Evolutionary conservation across 2,329 filamentous ascomycete species (phyloP), one percentile per base, ranked within the genome.

Genomic region (Knoxdaviesia proteae): DNA sequence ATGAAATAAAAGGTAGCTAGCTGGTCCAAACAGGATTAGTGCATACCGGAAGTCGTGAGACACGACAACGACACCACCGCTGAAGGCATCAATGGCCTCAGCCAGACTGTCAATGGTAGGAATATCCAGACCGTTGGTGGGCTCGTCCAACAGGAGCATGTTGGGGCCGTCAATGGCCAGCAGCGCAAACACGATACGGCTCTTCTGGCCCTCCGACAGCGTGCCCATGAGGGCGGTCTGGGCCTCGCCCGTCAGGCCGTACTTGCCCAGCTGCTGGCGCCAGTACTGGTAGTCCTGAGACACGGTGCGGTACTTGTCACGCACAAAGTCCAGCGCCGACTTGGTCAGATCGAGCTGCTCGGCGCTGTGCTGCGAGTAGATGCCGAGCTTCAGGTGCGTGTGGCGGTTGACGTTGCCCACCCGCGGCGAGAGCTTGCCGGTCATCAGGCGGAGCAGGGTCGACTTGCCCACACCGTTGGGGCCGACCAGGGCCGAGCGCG

Each of bases 381-480:
- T 71, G 58, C 90, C 90, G 47, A 98, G 77, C 74, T 96, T 98
- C 69, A 98, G 74, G 67, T 98, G 90, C 44, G 90, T 96, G 70
- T 98, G 92, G 49, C 87, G 79, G 51, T 77, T 82, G 50, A 98
- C 84, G 47, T 71, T 66, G 52, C 90, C 90, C 44, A 65, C 66
- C 38, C 84, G 94, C 38, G 90, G 82, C 33, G 78, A 86, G 43
- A 96, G 75, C 67, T 90, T 86, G 62, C 86, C 87, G 9, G 88
- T 96, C 84, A 98, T 96, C 52, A 98, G 77, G 52, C 84, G 81
- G 49, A 98, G 78, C 45, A 96, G 73, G 9, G 90, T 96, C 30
- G 90, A 96, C 70, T 98, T 98, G 61, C 90, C 90, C 46, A 96
- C 90, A 86, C 90, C 90, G 64, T 96, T 96, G 59, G 90, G 90